phyloP scores from a whole-genome alignment of 2,329 filamentous ascomycete genomes.

The Juglanconis sp. region DNA sequence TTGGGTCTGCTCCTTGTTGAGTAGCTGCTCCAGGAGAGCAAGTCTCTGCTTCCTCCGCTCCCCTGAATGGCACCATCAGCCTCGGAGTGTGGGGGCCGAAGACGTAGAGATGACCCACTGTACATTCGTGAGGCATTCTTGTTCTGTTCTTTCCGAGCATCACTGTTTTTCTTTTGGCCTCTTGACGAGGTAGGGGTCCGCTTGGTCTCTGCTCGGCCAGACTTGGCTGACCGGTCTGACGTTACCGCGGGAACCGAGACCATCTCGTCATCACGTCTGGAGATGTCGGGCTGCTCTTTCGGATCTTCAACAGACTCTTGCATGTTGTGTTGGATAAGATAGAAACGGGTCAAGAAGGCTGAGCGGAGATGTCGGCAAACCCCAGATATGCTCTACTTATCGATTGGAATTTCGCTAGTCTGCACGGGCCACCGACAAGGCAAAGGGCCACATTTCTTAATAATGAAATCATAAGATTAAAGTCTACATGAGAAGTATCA shows the following conservation, averaged over 20 bases:
- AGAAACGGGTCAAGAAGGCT: no score
- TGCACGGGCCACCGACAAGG: no score
- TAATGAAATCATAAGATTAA: no score
- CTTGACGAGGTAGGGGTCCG: not conserved
- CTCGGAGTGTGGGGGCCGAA: not conserved
- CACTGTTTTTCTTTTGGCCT: conserved; percentile 19
- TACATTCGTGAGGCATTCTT: conserved; percentile 25
- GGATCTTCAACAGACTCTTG: no score
- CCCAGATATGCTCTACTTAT: no score
- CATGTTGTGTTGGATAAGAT: no score
- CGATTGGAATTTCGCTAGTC: no score
- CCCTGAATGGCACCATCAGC: conserved; percentile 26
- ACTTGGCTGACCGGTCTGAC: not conserved
- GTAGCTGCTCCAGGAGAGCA: conserved; percentile 36
- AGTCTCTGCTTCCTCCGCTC: conserved; percentile 43
- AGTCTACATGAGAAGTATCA: no score
- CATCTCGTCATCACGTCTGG: not conserved
- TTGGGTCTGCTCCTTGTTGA: conserved; percentile 25
- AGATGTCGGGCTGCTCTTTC: no score
- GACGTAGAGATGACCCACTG: conserved; percentile 8
- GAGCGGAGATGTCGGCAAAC: no score
- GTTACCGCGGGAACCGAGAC: not conserved
- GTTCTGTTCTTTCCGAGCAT: conserved; percentile 25
- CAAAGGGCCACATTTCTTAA: no score
- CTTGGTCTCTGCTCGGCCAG: not conserved